phyloP scores from a whole-genome alignment of 768 basidiomycete species.

The Pulveroboletus sp. region DNA sequence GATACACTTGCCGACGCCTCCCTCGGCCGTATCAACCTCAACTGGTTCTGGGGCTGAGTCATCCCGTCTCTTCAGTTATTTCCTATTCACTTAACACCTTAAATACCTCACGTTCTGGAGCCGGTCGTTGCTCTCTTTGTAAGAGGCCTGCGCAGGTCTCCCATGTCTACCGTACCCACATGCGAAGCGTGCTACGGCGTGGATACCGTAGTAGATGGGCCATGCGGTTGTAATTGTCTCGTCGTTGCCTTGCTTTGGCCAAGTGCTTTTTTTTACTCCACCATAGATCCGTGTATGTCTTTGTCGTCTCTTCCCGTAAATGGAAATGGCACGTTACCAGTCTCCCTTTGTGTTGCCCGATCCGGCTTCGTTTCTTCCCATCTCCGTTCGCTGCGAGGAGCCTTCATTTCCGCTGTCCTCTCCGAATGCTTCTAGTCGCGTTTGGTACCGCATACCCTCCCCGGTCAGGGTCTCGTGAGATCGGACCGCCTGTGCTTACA shows the following conservation, averaged over 20 bases:
- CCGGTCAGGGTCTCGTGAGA: neutral
- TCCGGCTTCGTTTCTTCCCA: neutral
- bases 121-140: constrained; percentile 27
- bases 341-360: neutral
- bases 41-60: constrained; percentile 43
- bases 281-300: constrained; percentile 7
- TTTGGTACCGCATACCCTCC: neutral
- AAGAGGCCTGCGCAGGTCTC: constrained; percentile 24
- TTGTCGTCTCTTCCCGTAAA: constrained; percentile 10
- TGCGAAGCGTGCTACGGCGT: constrained; percentile 21
- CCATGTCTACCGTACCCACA: constrained; percentile 14
- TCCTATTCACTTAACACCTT: constrained; percentile 23
- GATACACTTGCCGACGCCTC: constrained; percentile 36
- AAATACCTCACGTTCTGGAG: constrained; percentile 2
- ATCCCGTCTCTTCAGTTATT: constrained; percentile 17
- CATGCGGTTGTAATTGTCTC: constrained; percentile 5
- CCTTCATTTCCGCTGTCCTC: constrained; percentile 3
- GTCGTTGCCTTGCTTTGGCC: constrained; percentile 33
- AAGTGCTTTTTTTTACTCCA: constrained; percentile 27
- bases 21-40: constrained; percentile 52
- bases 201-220: constrained; percentile 31
- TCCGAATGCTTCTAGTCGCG: neutral
- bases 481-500: constrained; percentile 3
- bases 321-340: constrained; percentile 7
- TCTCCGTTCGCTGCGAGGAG: constrained; percentile 7